Conservation (phyloP, 768 basidiomycete species). For the Auricularia sp. region DNA sequence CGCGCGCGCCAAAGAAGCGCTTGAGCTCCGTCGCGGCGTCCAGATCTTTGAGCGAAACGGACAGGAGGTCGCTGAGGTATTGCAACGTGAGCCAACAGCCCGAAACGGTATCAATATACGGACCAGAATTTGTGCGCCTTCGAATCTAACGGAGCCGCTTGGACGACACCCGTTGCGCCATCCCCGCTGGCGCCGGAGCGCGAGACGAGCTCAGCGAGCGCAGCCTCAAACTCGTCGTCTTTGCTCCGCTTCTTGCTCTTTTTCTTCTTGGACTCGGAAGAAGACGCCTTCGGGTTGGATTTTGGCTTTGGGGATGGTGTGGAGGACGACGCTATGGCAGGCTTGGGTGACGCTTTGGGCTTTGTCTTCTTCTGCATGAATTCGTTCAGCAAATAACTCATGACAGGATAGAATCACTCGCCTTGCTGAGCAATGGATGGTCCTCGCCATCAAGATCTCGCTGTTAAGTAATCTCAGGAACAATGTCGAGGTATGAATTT, state of each 20-base stretch:
- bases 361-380: neutral
- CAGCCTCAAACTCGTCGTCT: conserved; percentile 74
- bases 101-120: neutral
- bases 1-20: conserved; percentile 88
- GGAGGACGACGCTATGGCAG: conserved; percentile 6
- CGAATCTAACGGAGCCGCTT: conserved; percentile 18
- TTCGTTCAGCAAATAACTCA: neutral
- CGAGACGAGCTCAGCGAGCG: conserved; percentile 71
- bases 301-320: conserved; percentile 4
- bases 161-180: conserved; percentile 12
- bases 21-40: conserved; percentile 87
- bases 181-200: conserved; percentile 39
- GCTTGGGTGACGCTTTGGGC: conserved; percentile 1
- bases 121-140: conserved; percentile 15
- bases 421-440: neutral
- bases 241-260: conserved; percentile 39
- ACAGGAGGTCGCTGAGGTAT: conserved; percentile 38
- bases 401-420: too few species aligned
- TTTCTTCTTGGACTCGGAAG: conserved; percentile 21
- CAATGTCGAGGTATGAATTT: too few species aligned
- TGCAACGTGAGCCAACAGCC: too few species aligned
- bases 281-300: conserved; percentile 24
- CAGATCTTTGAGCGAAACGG: conserved; percentile 72
- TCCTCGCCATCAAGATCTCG: neutral
- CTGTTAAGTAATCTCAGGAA: too few species aligned